Percentiles rank a stretch among this genome's conserved stretches.
phyloP scores from a whole-genome alignment of 1,284 basidiomycete genomes.

The Puccinia horiana region DNA sequence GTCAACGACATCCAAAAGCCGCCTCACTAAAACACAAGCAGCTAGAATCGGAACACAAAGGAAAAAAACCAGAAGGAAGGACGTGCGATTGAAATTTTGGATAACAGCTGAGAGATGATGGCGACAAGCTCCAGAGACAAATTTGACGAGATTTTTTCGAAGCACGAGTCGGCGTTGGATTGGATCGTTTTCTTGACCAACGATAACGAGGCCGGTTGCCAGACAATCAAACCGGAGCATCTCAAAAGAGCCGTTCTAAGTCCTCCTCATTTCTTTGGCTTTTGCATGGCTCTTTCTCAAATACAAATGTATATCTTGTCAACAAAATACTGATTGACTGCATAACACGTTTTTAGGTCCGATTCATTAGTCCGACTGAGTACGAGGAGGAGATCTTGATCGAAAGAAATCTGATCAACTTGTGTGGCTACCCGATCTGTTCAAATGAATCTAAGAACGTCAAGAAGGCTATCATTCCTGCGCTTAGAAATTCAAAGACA shows the following conservation, averaged over 20 bases:
- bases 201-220: background rate
- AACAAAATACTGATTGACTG: background rate
- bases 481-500: background rate
- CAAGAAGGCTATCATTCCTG: background rate
- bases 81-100: background rate
- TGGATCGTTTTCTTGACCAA: constrained; percentile 16
- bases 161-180: background rate
- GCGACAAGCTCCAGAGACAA: background rate
- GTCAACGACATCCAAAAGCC: too few species aligned
- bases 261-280: background rate
- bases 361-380: constrained; percentile 23
- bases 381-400: constrained; percentile 36
- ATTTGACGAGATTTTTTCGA: background rate
- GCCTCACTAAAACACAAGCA: too few species aligned
- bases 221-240: background rate
- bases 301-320: background rate
- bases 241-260: constrained; percentile 17
- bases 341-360: background rate
- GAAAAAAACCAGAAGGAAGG: background rate
- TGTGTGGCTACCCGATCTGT: constrained; percentile 42
- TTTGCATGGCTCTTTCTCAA: background rate
- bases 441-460: background rate
- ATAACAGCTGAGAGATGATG: background rate
- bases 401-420: constrained; percentile 29
- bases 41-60: background rate